Conservation (phyloP, 2,329 filamentous ascomycete species). For the Elsinoe batatas region DNA sequence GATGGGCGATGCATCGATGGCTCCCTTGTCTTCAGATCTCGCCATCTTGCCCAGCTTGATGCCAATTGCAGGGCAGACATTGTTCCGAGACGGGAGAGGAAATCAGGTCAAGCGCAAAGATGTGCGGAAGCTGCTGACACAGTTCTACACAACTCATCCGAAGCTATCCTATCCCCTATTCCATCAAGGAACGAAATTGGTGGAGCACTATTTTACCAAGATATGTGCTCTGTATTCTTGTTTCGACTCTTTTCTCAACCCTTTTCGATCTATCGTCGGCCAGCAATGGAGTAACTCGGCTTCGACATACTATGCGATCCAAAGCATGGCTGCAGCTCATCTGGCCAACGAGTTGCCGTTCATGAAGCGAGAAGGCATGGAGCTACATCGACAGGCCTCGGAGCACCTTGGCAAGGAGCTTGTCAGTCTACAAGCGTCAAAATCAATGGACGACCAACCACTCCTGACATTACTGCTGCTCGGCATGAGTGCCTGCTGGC, state of each 20-base stretch:
- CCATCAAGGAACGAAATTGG: constrained; percentile 45
- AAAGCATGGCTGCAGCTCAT: constrained; percentile 44
- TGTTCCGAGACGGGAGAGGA: neutral
- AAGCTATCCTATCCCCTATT: constrained; percentile 29
- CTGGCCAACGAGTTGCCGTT: constrained; percentile 20
- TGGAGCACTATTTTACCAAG: constrained; percentile 56
- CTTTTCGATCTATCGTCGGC: constrained; percentile 49
- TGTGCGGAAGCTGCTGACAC: constrained; percentile 17
- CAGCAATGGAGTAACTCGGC: constrained; percentile 49
- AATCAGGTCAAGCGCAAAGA: neutral
- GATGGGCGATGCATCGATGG: neutral
- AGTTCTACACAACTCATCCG: constrained; percentile 22
- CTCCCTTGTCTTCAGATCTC: neutral
- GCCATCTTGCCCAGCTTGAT: neutral
- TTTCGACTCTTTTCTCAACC: constrained; percentile 53
- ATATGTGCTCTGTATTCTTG: constrained; percentile 54
- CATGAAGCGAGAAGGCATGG: constrained; percentile 19
- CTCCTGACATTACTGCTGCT: constrained; percentile 49
- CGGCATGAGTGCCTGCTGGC: constrained; percentile 52
- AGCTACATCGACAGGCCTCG: constrained; percentile 25
- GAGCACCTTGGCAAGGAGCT: constrained; percentile 41
- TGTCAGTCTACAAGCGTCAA: constrained; percentile 17
- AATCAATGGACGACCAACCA: constrained; percentile 18
- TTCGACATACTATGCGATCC: constrained; percentile 51
- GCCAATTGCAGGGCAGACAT: neutral